Conservation (phyloP, 805 yeast species). For the Saccharomycopsis fibuligera region DNA sequence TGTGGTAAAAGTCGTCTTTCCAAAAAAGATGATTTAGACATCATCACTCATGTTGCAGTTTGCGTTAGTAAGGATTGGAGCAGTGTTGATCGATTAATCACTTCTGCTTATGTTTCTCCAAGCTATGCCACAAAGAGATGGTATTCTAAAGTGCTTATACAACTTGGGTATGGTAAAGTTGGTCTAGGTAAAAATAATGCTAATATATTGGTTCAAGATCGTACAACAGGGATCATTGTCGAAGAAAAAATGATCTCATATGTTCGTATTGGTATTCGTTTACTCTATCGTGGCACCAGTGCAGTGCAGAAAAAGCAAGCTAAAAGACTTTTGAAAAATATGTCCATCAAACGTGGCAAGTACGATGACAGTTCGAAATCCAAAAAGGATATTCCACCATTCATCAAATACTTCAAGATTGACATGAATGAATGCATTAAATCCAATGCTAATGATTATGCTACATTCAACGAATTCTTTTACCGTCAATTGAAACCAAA, state of each 20-base stretch:
- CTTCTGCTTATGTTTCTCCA: conserved; percentile 68
- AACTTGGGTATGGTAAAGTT: conserved; percentile 83
- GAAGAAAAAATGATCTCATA: conserved; percentile 91
- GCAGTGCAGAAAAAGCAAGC: conserved; percentile 52
- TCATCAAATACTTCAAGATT: conserved; percentile 76
- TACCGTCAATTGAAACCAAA: conserved; percentile 69
- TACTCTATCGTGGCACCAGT: conserved; percentile 72
- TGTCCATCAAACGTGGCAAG: conserved; percentile 75
- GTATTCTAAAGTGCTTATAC: conserved; percentile 78
- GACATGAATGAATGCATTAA: conserved; percentile 63
- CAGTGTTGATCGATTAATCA: conserved; percentile 54
- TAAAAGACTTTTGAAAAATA: conserved; percentile 50
- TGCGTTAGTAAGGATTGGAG: conserved; percentile 80
- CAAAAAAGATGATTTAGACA: conserved; percentile 53
- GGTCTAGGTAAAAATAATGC: conserved; percentile 86
- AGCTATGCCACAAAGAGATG: conserved; percentile 81
- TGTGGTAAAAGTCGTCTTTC: conserved; percentile 59
- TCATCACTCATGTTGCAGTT: conserved; percentile 80
- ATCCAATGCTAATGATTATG: conserved; percentile 41
- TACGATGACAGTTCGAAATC: conserved; percentile 75
- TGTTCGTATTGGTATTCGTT: conserved; percentile 79
- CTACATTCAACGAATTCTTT: conserved; percentile 84
- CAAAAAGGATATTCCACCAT: conserved; percentile 60
- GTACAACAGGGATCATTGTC: conserved; percentile 78
- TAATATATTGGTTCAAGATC: conserved; percentile 87